Base-by-base conservation (phyloP, 2,329 filamentous ascomycete species). In the Geosmithia morbida region DNA sequence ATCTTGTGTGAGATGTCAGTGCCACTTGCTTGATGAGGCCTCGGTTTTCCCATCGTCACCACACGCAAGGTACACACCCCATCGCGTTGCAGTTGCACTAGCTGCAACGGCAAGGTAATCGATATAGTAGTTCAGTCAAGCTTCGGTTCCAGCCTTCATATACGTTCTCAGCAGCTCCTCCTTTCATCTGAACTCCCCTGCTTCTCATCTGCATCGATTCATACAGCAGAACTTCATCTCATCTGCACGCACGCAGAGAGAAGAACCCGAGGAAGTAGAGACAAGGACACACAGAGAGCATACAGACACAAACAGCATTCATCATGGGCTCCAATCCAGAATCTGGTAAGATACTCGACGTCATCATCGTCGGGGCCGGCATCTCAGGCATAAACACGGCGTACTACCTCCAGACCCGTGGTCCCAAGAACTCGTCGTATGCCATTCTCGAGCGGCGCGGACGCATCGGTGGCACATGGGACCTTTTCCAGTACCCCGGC, bases 391-490 rank as follows among this genome's bases (percentile, higher is more conserved):
- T 89, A 66, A 86, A 87, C 55, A 70, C 81, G 17, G 84, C 77
- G 3, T 85, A 88, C 57, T 74, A 81, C 33, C 56, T 87, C 2
- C 73, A 79, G 67, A 68, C 1, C 59, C 71, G 49, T 63, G 80
- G 6, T 83, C 84, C 0, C 61, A 72, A 48, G 3, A 26, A 43
- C n/a, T 57, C 59, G 42, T 70, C 64, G 37, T 86, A 81, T 56
- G 69, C 74, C 43, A 75, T 90, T 44, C 73, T 90, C 42, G 85
- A 90, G 60, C 72, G 70, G 3, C 77, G 83, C 47, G 63, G 72
- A 48, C 67, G 72, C 41, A 67, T 88, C 8, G 85, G 85, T 13
- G 85, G 85, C 26, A 90, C 85, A 14, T 90, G 85, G 85, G 79
- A 83, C 55, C 65, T 88, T 2, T 90, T 87, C 66, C 75, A 72